These are phyloP conservation scores for Russula lepida DNA, from an alignment of 768 basidiomycete species.

Conservation along the genomic window DNA sequence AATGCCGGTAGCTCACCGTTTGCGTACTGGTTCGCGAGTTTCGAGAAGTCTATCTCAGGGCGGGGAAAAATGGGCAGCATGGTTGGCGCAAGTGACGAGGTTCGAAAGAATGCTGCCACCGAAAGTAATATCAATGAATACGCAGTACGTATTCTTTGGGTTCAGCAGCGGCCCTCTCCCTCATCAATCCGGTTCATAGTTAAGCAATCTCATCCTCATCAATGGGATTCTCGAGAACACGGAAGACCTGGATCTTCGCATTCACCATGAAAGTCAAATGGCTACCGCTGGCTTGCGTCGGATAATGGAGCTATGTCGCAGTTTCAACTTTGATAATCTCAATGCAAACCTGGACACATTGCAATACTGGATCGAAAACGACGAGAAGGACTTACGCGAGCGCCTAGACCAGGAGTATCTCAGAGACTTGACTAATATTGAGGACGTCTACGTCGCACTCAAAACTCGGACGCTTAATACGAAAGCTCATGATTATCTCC, in stretches of 20 bases:
- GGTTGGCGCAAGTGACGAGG: conserved; percentile 91
- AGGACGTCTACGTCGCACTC: conserved; percentile 83
- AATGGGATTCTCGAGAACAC: conserved; percentile 53
- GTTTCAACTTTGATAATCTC: conserved; percentile 55
- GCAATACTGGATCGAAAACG: conserved; percentile 56
- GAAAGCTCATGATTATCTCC: conserved; percentile 73
- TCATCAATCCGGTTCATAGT: conserved; percentile 31
- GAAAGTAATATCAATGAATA: conserved; percentile 76
- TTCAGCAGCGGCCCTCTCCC: background rate
- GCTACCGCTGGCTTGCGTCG: conserved; percentile 74
- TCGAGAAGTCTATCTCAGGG: conserved; percentile 69
- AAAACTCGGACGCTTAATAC: conserved; percentile 68
- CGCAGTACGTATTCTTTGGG: conserved; percentile 47
- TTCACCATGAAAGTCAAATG: conserved; percentile 86
- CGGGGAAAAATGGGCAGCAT: conserved; percentile 91
- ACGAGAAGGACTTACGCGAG: conserved; percentile 64
- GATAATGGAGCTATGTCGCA: conserved; percentile 60
- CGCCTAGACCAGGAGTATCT: conserved; percentile 71
- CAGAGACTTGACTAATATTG: conserved; percentile 66
- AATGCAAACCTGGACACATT: conserved; percentile 59
- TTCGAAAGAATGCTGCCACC: conserved; percentile 55
- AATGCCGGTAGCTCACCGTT: conserved; percentile 51
- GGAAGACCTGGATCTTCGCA: conserved; percentile 74
- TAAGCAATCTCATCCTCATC: conserved; percentile 65
- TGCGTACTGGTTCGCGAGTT: conserved; percentile 82